Conservation (phyloP, 1,139 yeast species). For the Saccharomyces pastorianus region DNA sequence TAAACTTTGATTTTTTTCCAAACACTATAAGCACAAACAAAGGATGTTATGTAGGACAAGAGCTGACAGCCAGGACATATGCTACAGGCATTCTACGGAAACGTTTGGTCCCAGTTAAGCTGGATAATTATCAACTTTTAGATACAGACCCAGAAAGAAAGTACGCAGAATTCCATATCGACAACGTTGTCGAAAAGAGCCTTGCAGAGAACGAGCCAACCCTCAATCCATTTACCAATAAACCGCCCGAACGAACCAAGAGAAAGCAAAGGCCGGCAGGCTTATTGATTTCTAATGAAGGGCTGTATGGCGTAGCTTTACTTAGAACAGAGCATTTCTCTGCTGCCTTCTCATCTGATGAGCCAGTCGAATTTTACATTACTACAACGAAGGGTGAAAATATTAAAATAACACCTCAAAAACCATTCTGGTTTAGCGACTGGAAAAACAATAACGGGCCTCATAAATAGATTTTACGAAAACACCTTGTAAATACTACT, state of each 20-base stretch:
- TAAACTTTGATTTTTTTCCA: conserved; percentile 63
- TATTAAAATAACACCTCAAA: conserved; percentile 15
- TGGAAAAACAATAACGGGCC: conserved; percentile 8
- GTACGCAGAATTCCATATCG: conserved; percentile 4
- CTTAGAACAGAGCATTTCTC: conserved; percentile 35
- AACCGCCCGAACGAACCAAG: conserved; percentile 15
- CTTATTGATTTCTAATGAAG: conserved; percentile 46
- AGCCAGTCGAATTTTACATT: neutral
- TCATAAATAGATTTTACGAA: neutral
- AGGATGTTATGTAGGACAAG: conserved; percentile 97
- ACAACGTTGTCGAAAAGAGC: conserved; percentile 9
- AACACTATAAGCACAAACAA: conserved; percentile 78
- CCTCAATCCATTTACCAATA: conserved; percentile 34
- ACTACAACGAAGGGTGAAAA: neutral
- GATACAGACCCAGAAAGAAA: neutral
- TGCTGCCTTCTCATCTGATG: conserved; percentile 12
- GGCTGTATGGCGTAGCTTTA: conserved; percentile 60
- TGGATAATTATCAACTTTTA: conserved; percentile 26
- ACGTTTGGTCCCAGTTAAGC: conserved; percentile 65
- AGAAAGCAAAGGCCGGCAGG: conserved; percentile 42
- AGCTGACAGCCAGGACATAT: conserved; percentile 78
- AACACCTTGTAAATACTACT: neutral
- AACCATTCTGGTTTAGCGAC: conserved; percentile 21
- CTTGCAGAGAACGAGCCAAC: conserved; percentile 4
- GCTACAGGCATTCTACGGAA: conserved; percentile 79